Conservation (phyloP, 768 basidiomycete species). For the Strobilomyces dryophilus region DNA sequence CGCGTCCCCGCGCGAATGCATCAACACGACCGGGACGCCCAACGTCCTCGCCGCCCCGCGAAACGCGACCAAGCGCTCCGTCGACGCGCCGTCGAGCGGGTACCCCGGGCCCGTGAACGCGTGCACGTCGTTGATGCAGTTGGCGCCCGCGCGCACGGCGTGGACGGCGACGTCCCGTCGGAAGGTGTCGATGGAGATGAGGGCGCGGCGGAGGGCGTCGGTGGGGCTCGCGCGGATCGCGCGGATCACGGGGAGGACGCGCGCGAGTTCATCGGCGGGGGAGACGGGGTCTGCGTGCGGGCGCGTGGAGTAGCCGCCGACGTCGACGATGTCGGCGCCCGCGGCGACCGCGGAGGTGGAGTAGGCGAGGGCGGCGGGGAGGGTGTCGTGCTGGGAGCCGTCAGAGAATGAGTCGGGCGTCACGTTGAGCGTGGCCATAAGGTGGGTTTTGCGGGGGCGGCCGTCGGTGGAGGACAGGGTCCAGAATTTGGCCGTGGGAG, state of each 20-base stretch:
- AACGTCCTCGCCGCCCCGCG: slow-evolving; percentile 56
- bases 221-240: slow-evolving; percentile 43
- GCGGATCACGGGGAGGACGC: slow-evolving; percentile 70
- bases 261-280: slow-evolving; percentile 60
- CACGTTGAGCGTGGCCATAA: slow-evolving; percentile 78
- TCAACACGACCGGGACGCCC: slow-evolving; percentile 79
- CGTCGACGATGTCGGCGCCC: slow-evolving; percentile 79
- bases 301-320: slow-evolving; percentile 92
- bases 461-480: slow-evolving; percentile 17
- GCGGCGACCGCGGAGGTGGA: slow-evolving; percentile 42
- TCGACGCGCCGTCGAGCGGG: slow-evolving; percentile 12
- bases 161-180: slow-evolving; percentile 17
- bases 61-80: slow-evolving; percentile 54
- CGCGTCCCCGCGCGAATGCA: slow-evolving; percentile 92
- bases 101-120: too few relatives aligned
- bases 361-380: slow-evolving; percentile 54
- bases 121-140: slow-evolving; percentile 91
- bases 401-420: slow-evolving; percentile 1
- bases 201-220: slow-evolving; percentile 5
- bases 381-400: slow-evolving; percentile 27
- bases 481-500: slow-evolving; percentile 24
- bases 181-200: slow-evolving; percentile 29
- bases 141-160: slow-evolving; percentile 68
- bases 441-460: slow-evolving; percentile 43
- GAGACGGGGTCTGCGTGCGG: slow-evolving; percentile 71